Base-by-base conservation (phyloP, 495 filamentous ascomycete genomes). In the Aspergillus ostianus region DNA sequence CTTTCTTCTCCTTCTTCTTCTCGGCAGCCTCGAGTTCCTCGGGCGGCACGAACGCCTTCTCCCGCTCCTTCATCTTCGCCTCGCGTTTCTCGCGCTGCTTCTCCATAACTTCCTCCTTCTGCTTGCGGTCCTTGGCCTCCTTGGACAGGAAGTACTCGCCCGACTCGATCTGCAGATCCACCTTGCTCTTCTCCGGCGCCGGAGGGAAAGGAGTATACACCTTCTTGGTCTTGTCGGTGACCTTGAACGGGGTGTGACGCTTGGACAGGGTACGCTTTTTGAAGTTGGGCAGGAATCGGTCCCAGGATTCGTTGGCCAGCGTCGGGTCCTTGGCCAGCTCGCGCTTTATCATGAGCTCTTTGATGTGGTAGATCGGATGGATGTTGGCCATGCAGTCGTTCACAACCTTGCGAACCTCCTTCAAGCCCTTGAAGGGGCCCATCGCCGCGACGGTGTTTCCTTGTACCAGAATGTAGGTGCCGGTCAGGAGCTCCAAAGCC, bases 261-360 rank as follows among this genome's bases (percentile, higher is more conserved):
- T 93, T 92, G 73, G 84, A 90, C 56, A 97, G 82, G 48, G 86
- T 97, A 59, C 92, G 84, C 80, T 94, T 97, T 86, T 97, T 98
- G 82, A 97, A 98, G 72, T 98, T 91, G 21, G 94, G 94, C 32
- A 99, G 79, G 78, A 97, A 99, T 8, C 95, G 88, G 64, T 94
- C 90, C 94, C 94, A 98, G 65, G 87, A 92, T 73, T 98, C 91
- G 66, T 88, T 79, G 32, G 81, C 88, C 20, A 98, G 83, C 29
- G 87, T 88, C 2, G 93, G 93, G 68, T 98, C 93, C 74, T 97
- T 97, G 51, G 89, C 90, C n/a, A 99, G 81, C 75, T 99, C 95
- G 27, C 93, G 88, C 78, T 96, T 97, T 78, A 99, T 96, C 94
- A 98, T 97, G 70, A 98, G 83, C 72, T 97, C 93, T 79, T 99